Evolutionary conservation across 208 protist genomes (phyloP), one percentile per base, ranked within the genome.

Genomic region (Trypanosoma cruzi): DNA sequence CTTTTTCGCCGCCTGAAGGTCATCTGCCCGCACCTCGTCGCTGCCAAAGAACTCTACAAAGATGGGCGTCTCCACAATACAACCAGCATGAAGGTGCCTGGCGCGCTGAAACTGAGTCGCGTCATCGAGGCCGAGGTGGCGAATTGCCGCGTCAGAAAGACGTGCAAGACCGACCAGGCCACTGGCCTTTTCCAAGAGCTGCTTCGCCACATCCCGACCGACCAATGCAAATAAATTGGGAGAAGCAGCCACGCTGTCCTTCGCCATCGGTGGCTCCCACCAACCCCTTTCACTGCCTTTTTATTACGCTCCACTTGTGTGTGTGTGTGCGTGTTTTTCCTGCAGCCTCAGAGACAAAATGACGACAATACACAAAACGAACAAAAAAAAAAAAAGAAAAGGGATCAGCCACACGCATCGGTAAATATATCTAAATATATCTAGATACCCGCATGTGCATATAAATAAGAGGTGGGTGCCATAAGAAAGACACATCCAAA

Each of bases 211-310:
- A 26, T 57, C 44, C 22, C 60, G 10, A 20, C 90, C 87, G 8
- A 95, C 58, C 42, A 95, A 77, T 2, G 60, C 80, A 22, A 71
- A 75, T 4, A 93, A 76, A 55, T 95, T 95, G 1, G 86, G 79
- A 1, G 81, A 68, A 18, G 66, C 2, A 66, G 79, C 79, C 22
- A 29, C n/a, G 28, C 44, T 63, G 18, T 24, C 48, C 18, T 24
- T 32, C 22, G 34, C 18, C 71, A 65, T 64, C 34, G 37, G 13
- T 13, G 5, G 13, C n/a, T n/a, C n/a, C n/a, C n/a, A n/a, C n/a
- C n/a, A n/a, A n/a, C n/a, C n/a, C n/a, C n/a, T n/a, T n/a, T n/a
- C n/a, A n/a, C n/a, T n/a, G n/a, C n/a, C n/a, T n/a, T n/a, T n/a
- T n/a, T n/a, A n/a, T n/a, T n/a, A n/a, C n/a, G n/a, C n/a, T n/a